phyloP scores from a whole-genome alignment of 176 grass and related monocot genomes.

The Bromus sterilis region DNA sequence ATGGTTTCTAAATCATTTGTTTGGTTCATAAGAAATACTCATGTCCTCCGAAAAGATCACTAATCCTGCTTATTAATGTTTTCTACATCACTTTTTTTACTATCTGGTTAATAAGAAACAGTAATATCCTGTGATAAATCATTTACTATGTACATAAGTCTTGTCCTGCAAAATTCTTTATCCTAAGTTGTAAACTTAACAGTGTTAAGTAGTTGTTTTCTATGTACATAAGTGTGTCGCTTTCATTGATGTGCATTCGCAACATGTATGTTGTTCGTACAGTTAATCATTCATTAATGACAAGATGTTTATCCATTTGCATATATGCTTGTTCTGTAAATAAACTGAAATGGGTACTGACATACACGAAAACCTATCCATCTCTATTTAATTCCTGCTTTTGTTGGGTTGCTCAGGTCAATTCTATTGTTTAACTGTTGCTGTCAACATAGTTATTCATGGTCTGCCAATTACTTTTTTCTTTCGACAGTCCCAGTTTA shows the following conservation, averaged over 20 bases:
- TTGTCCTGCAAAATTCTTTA: not conserved
- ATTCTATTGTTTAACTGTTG: not conserved
- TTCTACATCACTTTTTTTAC: not conserved
- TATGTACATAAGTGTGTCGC: not conserved
- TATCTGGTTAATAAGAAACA: not conserved
- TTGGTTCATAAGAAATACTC: not conserved
- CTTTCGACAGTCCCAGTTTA: accelerated
- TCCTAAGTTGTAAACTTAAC: not conserved
- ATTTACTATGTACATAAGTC: too few species aligned
- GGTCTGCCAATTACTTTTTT: too few species aligned
- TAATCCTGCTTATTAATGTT: not conserved
- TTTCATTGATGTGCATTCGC: not conserved
- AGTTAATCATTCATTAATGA: not conserved
- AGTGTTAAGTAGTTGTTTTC: not conserved
- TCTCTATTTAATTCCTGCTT: not conserved
- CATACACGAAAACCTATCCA: not conserved
- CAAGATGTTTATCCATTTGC: not conserved
- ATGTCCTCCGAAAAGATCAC: not conserved
- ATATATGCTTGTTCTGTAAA: not conserved
- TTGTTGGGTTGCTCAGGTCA: not conserved
- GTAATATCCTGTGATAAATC: too few species aligned
- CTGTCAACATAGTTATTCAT: not conserved
- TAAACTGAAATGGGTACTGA: not conserved
- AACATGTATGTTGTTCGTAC: not conserved
- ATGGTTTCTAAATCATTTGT: not conserved